Evolutionary conservation across 768 basidiomycete species (phyloP), one percentile per base, ranked within the genome.

Genomic region (Termitomyces bulborhizus): DNA sequence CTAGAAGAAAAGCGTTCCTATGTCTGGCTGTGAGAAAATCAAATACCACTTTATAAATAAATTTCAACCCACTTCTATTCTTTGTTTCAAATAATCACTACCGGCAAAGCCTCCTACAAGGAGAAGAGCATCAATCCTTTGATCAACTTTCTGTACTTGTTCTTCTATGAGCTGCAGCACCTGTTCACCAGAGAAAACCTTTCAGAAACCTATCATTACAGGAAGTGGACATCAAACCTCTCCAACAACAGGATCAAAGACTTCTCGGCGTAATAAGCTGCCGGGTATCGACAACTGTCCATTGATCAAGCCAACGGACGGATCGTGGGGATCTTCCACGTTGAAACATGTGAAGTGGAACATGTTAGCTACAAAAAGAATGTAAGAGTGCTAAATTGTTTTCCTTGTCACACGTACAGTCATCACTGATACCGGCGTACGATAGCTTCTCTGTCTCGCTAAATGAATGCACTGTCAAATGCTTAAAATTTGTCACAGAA

Each of bases 311-410:
- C 92, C 92, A 24, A 93, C 88, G 26, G 79, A 75, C 1, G 86
- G 79, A 67, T 94, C 92, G 63, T 91, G 80, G 7, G 86, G 83
- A 65, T 92, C 90, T 60, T 90, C 85, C 15, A 86, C 83, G 60
- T 93, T 93, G 76, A 94, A 94, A 68, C 90, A 93, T 32, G 85
- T 93, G 69, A 93, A 94, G 66, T 90, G 84, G 72, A 93, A 93
- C 75, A 85, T 86, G 54, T 82, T 85, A 29, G 85, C 91, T 93
- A 61, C 15, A 57, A 58, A 62, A 47, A 16, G 31, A 45, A 42
- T 42, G 36, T 31, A 62, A 46, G 21, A 31, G 40, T 18, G 47
- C 11, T 39, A 42, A 32, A 15, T 27, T n/a, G 8, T 31, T 6
- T 24, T 48, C 53, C 34, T 53, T 47, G 59, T 24, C 21, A 42